Evolutionary conservation across 148 eudicot species (phyloP).

Genomic region (Cornus florida): DNA sequence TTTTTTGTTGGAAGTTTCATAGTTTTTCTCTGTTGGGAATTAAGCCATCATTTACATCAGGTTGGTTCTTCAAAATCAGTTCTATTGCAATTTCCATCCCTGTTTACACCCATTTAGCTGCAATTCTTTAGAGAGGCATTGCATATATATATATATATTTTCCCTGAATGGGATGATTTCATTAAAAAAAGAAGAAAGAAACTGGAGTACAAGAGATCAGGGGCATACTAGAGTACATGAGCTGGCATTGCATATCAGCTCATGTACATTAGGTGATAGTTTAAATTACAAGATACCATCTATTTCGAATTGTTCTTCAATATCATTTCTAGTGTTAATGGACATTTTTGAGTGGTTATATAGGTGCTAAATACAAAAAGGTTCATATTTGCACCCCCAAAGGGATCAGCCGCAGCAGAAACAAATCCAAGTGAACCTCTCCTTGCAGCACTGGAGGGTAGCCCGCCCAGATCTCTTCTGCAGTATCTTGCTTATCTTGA

Average conservation of each 20-base stretch:
- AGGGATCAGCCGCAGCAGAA: constrained; percentile 87
- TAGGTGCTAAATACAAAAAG: constrained; percentile 88
- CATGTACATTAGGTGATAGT: neutral
- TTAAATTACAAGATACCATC: neutral
- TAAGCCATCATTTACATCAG: constrained; percentile 85
- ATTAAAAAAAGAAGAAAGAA: no score
- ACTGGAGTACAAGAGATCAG: no score
- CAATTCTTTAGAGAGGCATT: neutral
- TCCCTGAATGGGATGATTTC: no score
- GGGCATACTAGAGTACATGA: no score
- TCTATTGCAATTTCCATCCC: neutral
- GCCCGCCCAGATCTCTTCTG: constrained; percentile 60
- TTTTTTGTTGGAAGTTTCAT: constrained; percentile 50
- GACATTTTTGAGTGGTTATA: constrained; percentile 2
- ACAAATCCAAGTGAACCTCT: constrained; percentile 84
- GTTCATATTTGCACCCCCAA: constrained; percentile 76
- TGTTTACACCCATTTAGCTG: neutral
- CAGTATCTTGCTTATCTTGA: constrained; percentile 91
- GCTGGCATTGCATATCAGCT: neutral
- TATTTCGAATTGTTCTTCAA: neutral
- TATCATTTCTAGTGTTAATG: neutral
- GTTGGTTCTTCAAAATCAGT: constrained; percentile 34
- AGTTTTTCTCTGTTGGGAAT: constrained; percentile 73
- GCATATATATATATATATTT: no score
- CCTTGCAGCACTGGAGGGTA: constrained; percentile 70